Percentiles rank a stretch among this genome's conserved stretches.
phyloP scores from a whole-genome alignment of 2,329 filamentous ascomycete genomes.

The Zasmidium cellare region DNA sequence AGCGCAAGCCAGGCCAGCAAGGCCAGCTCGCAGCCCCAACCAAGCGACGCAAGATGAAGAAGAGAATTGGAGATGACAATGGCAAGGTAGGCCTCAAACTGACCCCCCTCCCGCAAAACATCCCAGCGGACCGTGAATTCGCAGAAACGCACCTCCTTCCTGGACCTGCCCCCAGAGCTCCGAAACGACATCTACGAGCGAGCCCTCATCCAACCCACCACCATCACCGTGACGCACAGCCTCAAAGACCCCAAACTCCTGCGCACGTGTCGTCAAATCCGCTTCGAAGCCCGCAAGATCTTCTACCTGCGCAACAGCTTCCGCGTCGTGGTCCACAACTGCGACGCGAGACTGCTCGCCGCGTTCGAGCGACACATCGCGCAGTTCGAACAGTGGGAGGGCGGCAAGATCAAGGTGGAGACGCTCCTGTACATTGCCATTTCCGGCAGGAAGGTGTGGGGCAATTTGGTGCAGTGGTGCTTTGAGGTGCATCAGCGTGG shows the following conservation, averaged over 20 bases:
- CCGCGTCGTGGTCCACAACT: neutral
- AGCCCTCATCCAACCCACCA: neutral
- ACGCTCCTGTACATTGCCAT: neutral
- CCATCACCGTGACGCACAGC: neutral
- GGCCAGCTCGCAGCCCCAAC: neutral
- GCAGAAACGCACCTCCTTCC: neutral
- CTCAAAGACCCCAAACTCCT: conserved; percentile 3
- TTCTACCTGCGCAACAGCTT: conserved; percentile 6
- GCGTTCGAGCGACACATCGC: neutral
- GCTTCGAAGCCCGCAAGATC: conserved; percentile 2
- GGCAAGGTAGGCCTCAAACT: neutral
- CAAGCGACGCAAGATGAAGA: neutral
- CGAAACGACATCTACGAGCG: conserved; percentile 1
- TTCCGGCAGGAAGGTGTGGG: neutral
- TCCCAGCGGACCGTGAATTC: neutral
- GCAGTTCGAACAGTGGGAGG: neutral
- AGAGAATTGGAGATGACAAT: neutral
- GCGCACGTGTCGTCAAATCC: conserved; percentile 1
- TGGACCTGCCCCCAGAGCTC: neutral
- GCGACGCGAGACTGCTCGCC: neutral
- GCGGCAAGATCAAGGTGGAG: too few relatives aligned
- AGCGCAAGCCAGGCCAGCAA: neutral
- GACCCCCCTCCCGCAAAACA: neutral
- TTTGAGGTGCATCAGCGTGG: neutral
- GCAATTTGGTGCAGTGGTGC: neutral